These are phyloP conservation scores for Setaria viridis DNA, from an alignment of 202 grass and related monocot species.

Conservation along the genomic window DNA sequence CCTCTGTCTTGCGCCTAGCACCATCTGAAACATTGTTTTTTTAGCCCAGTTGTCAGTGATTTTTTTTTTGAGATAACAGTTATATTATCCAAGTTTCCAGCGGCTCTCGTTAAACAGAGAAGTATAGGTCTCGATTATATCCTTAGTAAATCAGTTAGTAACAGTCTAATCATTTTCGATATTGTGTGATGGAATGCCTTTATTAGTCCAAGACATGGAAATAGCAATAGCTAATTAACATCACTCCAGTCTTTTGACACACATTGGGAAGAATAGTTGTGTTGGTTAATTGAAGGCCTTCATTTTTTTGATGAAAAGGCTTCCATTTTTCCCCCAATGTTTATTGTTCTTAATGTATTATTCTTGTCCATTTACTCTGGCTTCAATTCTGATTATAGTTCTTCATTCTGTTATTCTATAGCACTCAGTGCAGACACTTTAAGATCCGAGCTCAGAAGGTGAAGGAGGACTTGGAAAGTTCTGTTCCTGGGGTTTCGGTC, in stretches of 20 bases:
- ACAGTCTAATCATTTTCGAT: background rate
- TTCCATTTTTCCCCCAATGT: background rate
- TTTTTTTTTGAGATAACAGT: background rate
- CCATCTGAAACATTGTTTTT: background rate
- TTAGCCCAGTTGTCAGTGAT: background rate
- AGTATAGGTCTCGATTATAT: background rate
- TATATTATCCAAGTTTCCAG: background rate
- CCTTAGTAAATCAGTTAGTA: background rate
- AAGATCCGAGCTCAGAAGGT: constrained; percentile 76
- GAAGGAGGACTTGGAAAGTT: constrained; percentile 70
- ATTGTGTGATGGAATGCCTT: background rate
- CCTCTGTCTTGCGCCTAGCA: too few relatives aligned
- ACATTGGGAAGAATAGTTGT: background rate
- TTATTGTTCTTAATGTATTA: background rate
- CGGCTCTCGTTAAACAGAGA: background rate
- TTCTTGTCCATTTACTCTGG: too few relatives aligned
- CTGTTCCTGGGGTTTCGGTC: constrained; percentile 60
- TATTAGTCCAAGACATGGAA: background rate
- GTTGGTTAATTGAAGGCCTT: constrained; percentile 4
- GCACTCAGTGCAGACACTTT: constrained; percentile 76
- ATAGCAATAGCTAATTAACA: background rate
- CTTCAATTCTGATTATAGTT: background rate
- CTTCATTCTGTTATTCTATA: constrained; percentile 40
- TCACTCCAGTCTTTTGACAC: background rate
- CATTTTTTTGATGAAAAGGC: background rate